These are phyloP conservation scores for Cyclotella cryptica DNA, from an alignment of 108 stramenopile genomes.

Conservation along the genomic window DNA sequence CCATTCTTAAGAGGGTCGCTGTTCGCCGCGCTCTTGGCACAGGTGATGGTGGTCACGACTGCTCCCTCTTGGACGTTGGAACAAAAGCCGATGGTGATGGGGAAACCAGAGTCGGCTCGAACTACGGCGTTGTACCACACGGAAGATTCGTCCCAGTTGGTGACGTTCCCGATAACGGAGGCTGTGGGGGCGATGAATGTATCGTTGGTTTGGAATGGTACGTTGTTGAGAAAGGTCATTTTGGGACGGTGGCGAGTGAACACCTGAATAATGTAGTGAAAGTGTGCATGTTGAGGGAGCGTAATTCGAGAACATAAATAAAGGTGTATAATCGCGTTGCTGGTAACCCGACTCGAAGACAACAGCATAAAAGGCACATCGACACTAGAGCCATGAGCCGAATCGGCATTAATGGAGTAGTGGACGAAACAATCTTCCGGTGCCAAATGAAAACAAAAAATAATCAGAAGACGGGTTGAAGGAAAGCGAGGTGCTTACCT, in stretches of 20 bases:
- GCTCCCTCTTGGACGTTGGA: conserved; percentile 92
- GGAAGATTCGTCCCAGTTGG: conserved; percentile 92
- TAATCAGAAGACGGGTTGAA: too few relatives aligned
- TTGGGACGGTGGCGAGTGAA: conserved; percentile 88
- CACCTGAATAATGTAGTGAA: conserved; percentile 51
- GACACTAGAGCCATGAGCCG: too few relatives aligned
- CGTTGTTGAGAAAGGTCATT: conserved; percentile 77
- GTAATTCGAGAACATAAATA: conserved; percentile 3
- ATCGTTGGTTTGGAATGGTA: conserved; percentile 88
- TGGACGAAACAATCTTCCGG: conserved; percentile 6
- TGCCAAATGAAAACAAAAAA: background rate
- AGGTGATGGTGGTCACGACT: conserved; percentile 79
- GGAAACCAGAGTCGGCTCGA: conserved; percentile 87
- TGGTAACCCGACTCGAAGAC: too few relatives aligned
- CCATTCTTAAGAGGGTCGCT: conserved; percentile 50
- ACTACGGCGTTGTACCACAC: conserved; percentile 98
- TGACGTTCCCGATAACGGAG: conserved; percentile 97
- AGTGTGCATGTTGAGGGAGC: conserved; percentile 8
- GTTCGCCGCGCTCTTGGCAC: conserved; percentile 56
- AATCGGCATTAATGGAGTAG: background rate
- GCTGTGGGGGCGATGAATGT: conserved; percentile 97
- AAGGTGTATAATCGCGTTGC: background rate
- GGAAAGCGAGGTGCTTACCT: conserved; percentile 44
- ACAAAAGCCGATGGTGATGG: conserved; percentile 85
- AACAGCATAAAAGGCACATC: too few relatives aligned